Conservation (phyloP, 345 rosid genomes). For the Kernera saxatilis region DNA sequence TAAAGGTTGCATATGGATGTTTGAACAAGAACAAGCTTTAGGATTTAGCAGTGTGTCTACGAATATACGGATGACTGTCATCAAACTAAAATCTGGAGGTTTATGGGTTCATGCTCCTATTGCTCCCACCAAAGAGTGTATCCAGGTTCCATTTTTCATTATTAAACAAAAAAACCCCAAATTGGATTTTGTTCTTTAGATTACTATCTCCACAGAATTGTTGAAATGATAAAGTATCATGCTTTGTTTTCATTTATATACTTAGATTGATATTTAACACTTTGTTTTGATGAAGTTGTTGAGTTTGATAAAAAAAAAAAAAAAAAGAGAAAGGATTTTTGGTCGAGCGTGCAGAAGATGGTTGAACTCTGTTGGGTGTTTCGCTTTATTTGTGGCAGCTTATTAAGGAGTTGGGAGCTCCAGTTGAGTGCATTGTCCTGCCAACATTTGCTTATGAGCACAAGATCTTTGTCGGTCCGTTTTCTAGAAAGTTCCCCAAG, state of each 20-base stretch:
- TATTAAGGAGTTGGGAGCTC: slow-evolving; percentile 77
- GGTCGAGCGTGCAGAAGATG: not conserved
- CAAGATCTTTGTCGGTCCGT: slow-evolving; percentile 92
- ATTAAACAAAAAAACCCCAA: not conserved
- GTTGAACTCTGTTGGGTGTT: slow-evolving; percentile 1
- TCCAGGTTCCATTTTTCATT: slow-evolving; percentile 44
- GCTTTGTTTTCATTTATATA: not conserved
- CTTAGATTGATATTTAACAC: not conserved
- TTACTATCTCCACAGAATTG: not conserved
- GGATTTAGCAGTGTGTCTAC: slow-evolving; percentile 98
- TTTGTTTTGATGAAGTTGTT: not conserved
- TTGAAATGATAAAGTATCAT: not conserved
- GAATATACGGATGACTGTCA: slow-evolving; percentile 90
- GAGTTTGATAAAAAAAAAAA: not conserved
- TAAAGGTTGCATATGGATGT: slow-evolving; percentile 84
- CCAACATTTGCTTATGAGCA: slow-evolving; percentile 98
- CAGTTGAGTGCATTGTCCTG: slow-evolving; percentile 78
- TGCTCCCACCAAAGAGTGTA: slow-evolving; percentile 97
- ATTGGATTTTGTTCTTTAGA: not conserved
- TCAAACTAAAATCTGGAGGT: slow-evolving; percentile 96
- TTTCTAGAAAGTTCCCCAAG: slow-evolving; percentile 85
- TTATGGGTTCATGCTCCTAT: slow-evolving; percentile 98
- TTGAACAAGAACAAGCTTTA: slow-evolving; percentile 96
- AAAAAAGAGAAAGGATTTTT: not conserved
- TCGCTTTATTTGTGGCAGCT: slow-evolving; percentile 41